Evolutionary conservation across 495 filamentous ascomycete species (phyloP).

Genomic region (Annulohypoxylon stygium): DNA sequence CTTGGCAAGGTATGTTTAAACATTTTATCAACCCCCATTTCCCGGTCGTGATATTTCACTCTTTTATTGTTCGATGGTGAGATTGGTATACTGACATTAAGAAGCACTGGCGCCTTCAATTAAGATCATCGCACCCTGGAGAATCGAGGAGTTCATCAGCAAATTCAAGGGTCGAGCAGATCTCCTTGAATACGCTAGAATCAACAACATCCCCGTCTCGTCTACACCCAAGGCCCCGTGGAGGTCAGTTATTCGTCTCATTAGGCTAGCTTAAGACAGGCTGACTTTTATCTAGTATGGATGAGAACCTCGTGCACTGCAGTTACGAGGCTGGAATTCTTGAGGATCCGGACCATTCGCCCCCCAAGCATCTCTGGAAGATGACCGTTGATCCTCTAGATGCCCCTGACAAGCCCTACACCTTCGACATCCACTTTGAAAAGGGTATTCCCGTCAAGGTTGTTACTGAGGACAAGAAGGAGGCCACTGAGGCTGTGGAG

Average conservation of each 20-base stretch:
- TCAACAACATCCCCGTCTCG: constrained; percentile 85
- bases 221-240: constrained; percentile 87
- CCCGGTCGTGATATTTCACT: not conserved
- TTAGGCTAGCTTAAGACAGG: not conserved
- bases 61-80: not conserved
- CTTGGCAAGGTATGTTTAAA: constrained; percentile 26
- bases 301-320: constrained; percentile 93
- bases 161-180: constrained; percentile 81
- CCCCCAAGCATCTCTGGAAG: constrained; percentile 89
- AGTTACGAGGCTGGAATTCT: constrained; percentile 81
- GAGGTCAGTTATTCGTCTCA: constrained; percentile 48
- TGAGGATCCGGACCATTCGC: constrained; percentile 74
- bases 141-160: constrained; percentile 84
- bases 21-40: not conserved
- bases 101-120: constrained; percentile 77
- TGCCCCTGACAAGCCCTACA: constrained; percentile 79
- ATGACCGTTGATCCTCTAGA: constrained; percentile 79
- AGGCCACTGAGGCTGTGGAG: constrained; percentile 79
- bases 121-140: constrained; percentile 92
- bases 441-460: constrained; percentile 85
- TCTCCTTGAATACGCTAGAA: constrained; percentile 85
- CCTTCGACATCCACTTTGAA: constrained; percentile 85
- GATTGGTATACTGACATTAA: constrained; percentile 36
- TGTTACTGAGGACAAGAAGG: constrained; percentile 65
- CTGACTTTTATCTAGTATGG: constrained; percentile 62